Percentiles rank a stretch among this genome's conserved stretches.
These are phyloP conservation scores for Cryphonectria japonica DNA, from an alignment of 2,329 filamentous ascomycete species.

Conservation along the genomic window DNA sequence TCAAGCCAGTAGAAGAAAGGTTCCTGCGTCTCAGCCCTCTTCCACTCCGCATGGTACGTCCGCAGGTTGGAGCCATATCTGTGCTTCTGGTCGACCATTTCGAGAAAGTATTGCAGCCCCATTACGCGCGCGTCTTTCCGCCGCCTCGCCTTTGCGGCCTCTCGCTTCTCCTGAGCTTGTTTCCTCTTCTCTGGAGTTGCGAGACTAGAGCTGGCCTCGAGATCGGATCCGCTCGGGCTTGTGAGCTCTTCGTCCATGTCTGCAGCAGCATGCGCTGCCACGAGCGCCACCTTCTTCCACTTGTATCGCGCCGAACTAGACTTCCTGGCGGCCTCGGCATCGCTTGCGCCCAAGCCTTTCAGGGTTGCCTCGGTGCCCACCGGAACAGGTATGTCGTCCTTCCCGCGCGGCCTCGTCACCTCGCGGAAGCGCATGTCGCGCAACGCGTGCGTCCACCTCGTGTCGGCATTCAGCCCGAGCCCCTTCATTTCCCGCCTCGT, in stretches of 20 bases:
- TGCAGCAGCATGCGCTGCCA: constrained; percentile 72
- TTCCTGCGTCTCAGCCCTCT: constrained; percentile 72
- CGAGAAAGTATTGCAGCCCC: constrained; percentile 81
- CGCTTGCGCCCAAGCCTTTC: constrained; percentile 19
- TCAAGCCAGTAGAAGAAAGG: constrained; percentile 97
- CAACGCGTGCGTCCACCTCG: constrained; percentile 71
- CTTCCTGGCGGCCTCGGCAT: constrained; percentile 30
- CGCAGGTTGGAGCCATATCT: constrained; percentile 83
- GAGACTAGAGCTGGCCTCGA: constrained; percentile 38
- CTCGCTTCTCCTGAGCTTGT: constrained; percentile 43
- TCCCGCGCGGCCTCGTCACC: constrained; percentile 49
- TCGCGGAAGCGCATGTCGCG: constrained; percentile 60
- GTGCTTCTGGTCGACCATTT: constrained; percentile 88
- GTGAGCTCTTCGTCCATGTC: constrained; percentile 55
- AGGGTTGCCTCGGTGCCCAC: constrained; percentile 32
- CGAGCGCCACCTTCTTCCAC: constrained; percentile 75
- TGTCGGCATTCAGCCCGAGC: constrained; percentile 68
- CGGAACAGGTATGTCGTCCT: constrained; percentile 31
- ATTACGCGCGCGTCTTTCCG: constrained; percentile 75
- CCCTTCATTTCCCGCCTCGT: constrained; percentile 72
- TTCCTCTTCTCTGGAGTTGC: constrained; percentile 44
- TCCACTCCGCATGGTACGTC: constrained; percentile 85
- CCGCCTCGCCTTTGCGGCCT: constrained; percentile 58
- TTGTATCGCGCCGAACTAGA: constrained; percentile 60
- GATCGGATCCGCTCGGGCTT: constrained; percentile 47